Evolutionary conservation across 164 flowering plant genomes (phyloP).

Genomic region (Chloranthus sessilifolius): DNA sequence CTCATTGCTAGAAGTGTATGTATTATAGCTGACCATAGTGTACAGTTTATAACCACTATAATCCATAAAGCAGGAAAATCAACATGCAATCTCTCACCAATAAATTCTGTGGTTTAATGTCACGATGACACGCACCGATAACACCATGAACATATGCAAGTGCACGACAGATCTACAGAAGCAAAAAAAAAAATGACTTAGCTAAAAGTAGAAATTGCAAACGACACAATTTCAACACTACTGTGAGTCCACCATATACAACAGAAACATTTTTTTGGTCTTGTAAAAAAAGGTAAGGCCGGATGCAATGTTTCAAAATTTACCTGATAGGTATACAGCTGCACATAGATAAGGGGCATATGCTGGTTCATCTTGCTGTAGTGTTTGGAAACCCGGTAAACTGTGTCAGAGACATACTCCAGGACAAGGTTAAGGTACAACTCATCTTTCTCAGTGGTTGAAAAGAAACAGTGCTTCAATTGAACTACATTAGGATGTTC

Average conservation of each 20-base stretch:
- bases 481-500: constrained; percentile 82
- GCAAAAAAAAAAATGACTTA: constrained; percentile 5
- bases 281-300: too few relatives aligned
- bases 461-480: constrained; percentile 80
- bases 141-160: constrained; percentile 80
- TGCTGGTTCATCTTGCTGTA: constrained; percentile 69
- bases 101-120: constrained; percentile 95
- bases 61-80: too few relatives aligned
- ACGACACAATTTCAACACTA: background rate
- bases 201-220: background rate
- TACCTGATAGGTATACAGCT: constrained; percentile 92
- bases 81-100: constrained; percentile 49
- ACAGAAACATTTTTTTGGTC: background rate
- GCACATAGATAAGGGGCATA: constrained; percentile 72
- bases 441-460: constrained; percentile 86
- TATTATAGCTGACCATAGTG: too few relatives aligned
- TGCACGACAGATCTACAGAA: constrained; percentile 77
- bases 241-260: background rate
- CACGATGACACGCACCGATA: constrained; percentile 93
- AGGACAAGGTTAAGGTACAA: constrained; percentile 89
- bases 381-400: constrained; percentile 69
- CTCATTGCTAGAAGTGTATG: too few relatives aligned
- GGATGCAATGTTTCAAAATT: background rate
- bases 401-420: constrained; percentile 89
- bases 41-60: too few relatives aligned